Conservation (phyloP, 495 filamentous ascomycete species). For the Hypoxylon subgilvum region DNA sequence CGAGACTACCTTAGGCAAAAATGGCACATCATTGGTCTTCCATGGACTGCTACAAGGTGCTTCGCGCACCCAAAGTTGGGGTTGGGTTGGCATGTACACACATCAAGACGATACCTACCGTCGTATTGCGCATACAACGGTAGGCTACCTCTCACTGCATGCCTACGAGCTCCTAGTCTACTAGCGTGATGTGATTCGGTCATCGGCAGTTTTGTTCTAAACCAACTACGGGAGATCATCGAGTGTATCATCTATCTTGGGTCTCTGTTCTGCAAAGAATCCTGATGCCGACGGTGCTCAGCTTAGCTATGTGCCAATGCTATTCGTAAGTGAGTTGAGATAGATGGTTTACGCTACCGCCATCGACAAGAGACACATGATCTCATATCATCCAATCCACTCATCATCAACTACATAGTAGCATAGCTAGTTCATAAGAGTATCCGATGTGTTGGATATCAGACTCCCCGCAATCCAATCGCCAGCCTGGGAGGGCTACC, state of each 20-base stretch:
- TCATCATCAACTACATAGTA: constrained; percentile 2
- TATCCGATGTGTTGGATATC: constrained; percentile 19
- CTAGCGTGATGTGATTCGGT: constrained; percentile 24
- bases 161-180: constrained; percentile 23
- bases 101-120: constrained; percentile 35
- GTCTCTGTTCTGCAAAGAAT: constrained; percentile 3
- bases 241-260: constrained; percentile 16
- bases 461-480: constrained; percentile 25
- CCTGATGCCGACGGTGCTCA: constrained; percentile 7
- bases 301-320: constrained; percentile 4
- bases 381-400: constrained; percentile 7
- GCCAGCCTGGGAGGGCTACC: constrained; percentile 11
- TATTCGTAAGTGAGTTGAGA: neutral
- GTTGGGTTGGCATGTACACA: constrained; percentile 8
- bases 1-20: constrained; percentile 38
- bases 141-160: constrained; percentile 33
- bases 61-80: constrained; percentile 15
- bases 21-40: constrained; percentile 30
- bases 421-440: constrained; percentile 2
- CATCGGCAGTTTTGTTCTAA: constrained; percentile 24
- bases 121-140: constrained; percentile 26
- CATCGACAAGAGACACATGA: constrained; percentile 1
- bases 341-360: too few relatives aligned
- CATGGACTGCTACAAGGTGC: constrained; percentile 27
- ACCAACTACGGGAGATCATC: constrained; percentile 8